A percentile compares a stretch with the other conserved stretches of the same genome.
Conservation (phyloP, 352 stramenopile species). For the Elongisporangium senticosum region DNA sequence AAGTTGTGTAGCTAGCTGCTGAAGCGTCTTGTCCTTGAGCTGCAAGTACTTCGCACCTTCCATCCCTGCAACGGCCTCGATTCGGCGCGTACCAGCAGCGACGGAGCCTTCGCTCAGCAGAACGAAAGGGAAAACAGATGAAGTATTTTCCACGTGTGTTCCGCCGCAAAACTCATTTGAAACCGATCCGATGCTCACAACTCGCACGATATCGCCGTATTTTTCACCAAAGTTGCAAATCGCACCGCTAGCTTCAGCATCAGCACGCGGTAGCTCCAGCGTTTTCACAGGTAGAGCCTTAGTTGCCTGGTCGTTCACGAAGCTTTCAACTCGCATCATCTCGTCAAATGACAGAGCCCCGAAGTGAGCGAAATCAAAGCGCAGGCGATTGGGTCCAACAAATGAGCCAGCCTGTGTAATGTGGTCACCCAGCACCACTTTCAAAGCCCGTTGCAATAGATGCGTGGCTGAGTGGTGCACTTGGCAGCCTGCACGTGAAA, state of each 20-base stretch:
- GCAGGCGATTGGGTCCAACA: slow-evolving; percentile 52
- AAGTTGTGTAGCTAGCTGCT: slow-evolving; percentile 40
- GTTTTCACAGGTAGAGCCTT: slow-evolving; percentile 32
- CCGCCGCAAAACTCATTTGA: slow-evolving; percentile 77
- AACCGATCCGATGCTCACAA: slow-evolving; percentile 54
- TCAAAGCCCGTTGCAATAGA: slow-evolving; percentile 64
- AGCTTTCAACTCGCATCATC: slow-evolving; percentile 43
- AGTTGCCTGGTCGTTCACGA: slow-evolving; percentile 54
- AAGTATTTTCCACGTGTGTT: slow-evolving; percentile 50
- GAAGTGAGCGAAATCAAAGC: slow-evolving; percentile 85
- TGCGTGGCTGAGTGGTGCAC: slow-evolving; percentile 80
- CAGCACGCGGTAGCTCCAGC: slow-evolving; percentile 29
- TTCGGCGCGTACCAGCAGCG: slow-evolving; percentile 66
- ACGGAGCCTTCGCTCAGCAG: slow-evolving; percentile 75
- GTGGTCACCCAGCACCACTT: slow-evolving; percentile 59
- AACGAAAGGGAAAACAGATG: slow-evolving; percentile 61
- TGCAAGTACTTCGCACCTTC: slow-evolving; percentile 53
- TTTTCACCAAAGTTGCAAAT: slow-evolving; percentile 83
- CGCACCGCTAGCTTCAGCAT: slow-evolving; percentile 55
- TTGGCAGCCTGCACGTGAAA: slow-evolving; percentile 42
- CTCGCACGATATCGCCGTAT: slow-evolving; percentile 71
- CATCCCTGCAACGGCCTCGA: slow-evolving; percentile 54
- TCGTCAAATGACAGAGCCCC: slow-evolving; percentile 54
- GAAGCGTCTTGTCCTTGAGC: slow-evolving; percentile 44
- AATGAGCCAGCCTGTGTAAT: slow-evolving; percentile 69